Percentiles rank a stretch among this genome's conserved stretches.
These are phyloP conservation scores for Lachancea fermentati DNA, from an alignment of 805 yeast genomes.

Conservation along the genomic window DNA sequence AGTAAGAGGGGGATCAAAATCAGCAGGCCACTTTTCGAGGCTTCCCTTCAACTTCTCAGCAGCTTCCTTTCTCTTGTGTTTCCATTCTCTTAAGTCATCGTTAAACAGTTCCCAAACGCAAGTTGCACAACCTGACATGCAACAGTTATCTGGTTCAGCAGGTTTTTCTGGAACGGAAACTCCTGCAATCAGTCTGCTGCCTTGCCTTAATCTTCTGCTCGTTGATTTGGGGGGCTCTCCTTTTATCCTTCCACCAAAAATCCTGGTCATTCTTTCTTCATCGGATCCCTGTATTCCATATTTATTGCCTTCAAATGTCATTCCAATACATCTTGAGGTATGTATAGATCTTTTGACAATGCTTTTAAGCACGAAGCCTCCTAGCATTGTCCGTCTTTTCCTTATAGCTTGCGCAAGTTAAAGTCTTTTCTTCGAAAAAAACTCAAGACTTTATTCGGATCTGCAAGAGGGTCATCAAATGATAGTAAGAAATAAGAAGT, in stretches of 20 bases:
- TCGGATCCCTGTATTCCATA: conserved; percentile 30
- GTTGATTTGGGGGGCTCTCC: conserved; percentile 44
- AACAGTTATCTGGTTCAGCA: conserved; percentile 88
- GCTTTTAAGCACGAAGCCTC: background rate
- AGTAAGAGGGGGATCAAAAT: conserved; percentile 53
- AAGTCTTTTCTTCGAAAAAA: background rate
- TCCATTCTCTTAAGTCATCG: conserved; percentile 87
- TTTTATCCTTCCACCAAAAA: conserved; percentile 53
- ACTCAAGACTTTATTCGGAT: too few relatives aligned
- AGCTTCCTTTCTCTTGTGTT: conserved; percentile 52
- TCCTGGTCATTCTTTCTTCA: conserved; percentile 43
- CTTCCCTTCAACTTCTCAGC: conserved; percentile 40
- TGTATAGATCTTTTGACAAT: conserved; percentile 1
- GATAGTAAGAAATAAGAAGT: background rate
- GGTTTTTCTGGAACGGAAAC: conserved; percentile 79
- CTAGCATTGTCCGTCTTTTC: conserved; percentile 1
- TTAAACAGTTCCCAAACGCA: conserved; percentile 94
- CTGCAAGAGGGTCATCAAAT: too few relatives aligned
- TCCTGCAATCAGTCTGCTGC: conserved; percentile 43
- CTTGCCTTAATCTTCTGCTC: conserved; percentile 26
- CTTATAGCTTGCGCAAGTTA: background rate
- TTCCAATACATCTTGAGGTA: conserved; percentile 7
- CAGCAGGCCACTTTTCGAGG: conserved; percentile 55
- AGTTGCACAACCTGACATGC: conserved; percentile 95
- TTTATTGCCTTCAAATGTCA: conserved; percentile 35